Percentiles rank a stretch among this genome's conserved stretches.
phyloP scores from a whole-genome alignment of 345 rosid species.

The Eucalyptus cloeziana region DNA sequence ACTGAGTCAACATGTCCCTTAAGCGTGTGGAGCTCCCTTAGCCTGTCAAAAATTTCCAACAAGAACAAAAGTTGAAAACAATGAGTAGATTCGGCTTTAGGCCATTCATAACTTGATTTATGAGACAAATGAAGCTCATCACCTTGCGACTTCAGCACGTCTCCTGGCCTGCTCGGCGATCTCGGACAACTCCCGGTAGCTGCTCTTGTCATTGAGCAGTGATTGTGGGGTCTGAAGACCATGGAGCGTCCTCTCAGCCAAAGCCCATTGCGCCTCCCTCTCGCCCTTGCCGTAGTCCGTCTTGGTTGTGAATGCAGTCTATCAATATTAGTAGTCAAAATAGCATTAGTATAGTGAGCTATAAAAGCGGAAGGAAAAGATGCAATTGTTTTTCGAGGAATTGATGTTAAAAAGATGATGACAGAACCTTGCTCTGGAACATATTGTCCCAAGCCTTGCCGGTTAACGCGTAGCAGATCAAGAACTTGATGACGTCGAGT shows the following conservation, averaged over 20 bases:
- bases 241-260: slow-evolving; percentile 23
- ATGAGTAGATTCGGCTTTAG: background rate
- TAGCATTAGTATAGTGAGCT: background rate
- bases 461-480: slow-evolving; percentile 17
- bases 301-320: slow-evolving; percentile 36
- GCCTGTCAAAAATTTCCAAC: slow-evolving; percentile 1
- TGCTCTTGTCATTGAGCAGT: slow-evolving; percentile 5
- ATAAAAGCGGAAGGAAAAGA: background rate
- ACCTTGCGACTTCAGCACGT: slow-evolving; percentile 38
- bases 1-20: slow-evolving; percentile 34
- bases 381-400: background rate
- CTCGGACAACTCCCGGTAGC: slow-evolving; percentile 8
- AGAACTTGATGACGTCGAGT: slow-evolving; percentile 29
- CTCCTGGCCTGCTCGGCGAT: slow-evolving; percentile 34
- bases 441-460: slow-evolving; percentile 22
- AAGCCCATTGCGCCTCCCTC: slow-evolving; percentile 44
- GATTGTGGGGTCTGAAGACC: slow-evolving; percentile 16
- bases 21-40: slow-evolving; percentile 29
- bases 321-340: background rate
- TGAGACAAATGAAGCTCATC: background rate
- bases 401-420: background rate
- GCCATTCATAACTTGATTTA: background rate
- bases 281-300: slow-evolving; percentile 30
- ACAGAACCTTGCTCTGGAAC: background rate
- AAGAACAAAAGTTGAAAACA: background rate